Evolutionary conservation across 208 protist species (phyloP).

Genomic region (Acanthamoeba healyi): DNA sequence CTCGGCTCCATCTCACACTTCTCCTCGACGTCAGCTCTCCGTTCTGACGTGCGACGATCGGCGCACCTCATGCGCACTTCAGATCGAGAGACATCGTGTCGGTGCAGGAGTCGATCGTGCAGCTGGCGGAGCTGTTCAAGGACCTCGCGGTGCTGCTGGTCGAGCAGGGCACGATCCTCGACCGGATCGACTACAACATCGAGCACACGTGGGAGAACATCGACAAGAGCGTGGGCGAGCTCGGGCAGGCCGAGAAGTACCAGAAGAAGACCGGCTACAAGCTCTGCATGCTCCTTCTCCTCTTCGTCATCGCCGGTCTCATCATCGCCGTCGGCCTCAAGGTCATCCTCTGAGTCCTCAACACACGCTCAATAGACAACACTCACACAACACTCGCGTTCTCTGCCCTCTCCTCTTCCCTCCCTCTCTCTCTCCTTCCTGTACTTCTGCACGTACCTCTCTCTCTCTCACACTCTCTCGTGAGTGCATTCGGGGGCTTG

Average conservation of each 20-base stretch:
- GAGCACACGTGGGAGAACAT: slow-evolving; percentile 93
- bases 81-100: slow-evolving; percentile 91
- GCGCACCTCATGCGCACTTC: background rate
- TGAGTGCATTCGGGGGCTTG: too few relatives aligned
- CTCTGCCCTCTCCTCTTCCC: too few relatives aligned
- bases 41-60: too few relatives aligned
- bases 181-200: slow-evolving; percentile 97
- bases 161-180: slow-evolving; percentile 95
- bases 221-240: slow-evolving; percentile 90
- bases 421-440: too few relatives aligned
- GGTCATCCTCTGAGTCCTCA: slow-evolving; percentile 86
- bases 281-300: slow-evolving; percentile 94
- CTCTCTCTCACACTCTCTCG: too few relatives aligned
- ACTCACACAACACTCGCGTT: too few relatives aligned
- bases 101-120: slow-evolving; percentile 95
- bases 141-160: slow-evolving; percentile 95
- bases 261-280: slow-evolving; percentile 94
- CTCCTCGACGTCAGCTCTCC: too few relatives aligned
- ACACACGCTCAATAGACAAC: too few relatives aligned
- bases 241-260: slow-evolving; percentile 92
- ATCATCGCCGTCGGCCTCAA: slow-evolving; percentile 94
- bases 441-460: too few relatives aligned
- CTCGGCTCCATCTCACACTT: background rate
- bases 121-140: slow-evolving; percentile 96
- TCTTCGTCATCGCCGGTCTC: slow-evolving; percentile 93